Conservation (phyloP, 2,329 filamentous ascomycete species). For the Paraconiothyrium sp. region DNA sequence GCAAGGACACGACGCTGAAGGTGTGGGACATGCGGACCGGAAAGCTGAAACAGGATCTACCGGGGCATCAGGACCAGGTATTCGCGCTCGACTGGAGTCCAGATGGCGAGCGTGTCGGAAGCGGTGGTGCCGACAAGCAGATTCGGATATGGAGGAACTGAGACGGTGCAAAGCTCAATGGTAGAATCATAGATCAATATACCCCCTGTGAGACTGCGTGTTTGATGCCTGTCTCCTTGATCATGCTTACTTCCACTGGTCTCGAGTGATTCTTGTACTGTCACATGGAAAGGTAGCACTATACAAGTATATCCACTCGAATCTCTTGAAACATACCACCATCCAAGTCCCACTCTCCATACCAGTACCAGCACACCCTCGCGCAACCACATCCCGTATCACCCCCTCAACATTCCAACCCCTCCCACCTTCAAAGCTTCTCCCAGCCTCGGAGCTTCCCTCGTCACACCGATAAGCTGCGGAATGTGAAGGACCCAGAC, state of each 20-base stretch:
- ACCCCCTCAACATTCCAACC: background rate
- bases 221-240: background rate
- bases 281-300: too few relatives aligned
- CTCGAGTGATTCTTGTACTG: too few relatives aligned
- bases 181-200: constrained; percentile 4
- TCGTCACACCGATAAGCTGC: too few relatives aligned
- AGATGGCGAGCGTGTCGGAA: constrained; percentile 87
- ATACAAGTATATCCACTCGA: too few relatives aligned
- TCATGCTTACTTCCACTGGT: background rate
- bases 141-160: constrained; percentile 72
- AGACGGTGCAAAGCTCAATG: constrained; percentile 10
- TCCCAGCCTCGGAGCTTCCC: too few relatives aligned
- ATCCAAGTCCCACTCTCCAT: too few relatives aligned
- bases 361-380: background rate
- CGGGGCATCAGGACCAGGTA: constrained; percentile 91
- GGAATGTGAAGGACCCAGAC: background rate
- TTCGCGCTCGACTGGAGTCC: constrained; percentile 96
- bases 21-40: constrained; percentile 91
- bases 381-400: background rate
- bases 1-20: constrained; percentile 93
- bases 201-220: background rate
- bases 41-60: constrained; percentile 83
- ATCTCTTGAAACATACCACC: too few relatives aligned
- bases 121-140: constrained; percentile 90
- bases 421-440: too few relatives aligned